These are phyloP conservation scores for Ceratocystis huliohia DNA, from an alignment of 2,329 filamentous ascomycete genomes.

Conservation along the genomic window DNA sequence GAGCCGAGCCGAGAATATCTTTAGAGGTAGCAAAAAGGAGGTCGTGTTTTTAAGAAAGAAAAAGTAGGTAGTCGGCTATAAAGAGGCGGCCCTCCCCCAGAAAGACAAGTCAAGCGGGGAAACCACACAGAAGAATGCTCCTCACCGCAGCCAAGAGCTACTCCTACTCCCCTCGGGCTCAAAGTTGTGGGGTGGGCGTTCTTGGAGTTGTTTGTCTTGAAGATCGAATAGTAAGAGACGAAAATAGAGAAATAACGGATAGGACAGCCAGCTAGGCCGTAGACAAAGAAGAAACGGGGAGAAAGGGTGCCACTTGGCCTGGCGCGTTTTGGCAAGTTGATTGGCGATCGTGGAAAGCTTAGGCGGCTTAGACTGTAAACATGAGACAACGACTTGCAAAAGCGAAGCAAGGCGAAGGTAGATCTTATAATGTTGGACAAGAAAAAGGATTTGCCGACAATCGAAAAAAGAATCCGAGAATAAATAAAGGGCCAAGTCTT, in stretches of 20 bases:
- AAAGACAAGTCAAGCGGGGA: background rate
- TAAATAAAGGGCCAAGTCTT: background rate
- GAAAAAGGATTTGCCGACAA: background rate
- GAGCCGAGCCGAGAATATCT: background rate
- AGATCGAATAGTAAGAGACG: background rate
- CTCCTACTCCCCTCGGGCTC: background rate
- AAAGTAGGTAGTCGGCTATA: too few species aligned
- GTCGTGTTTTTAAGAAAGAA: too few species aligned
- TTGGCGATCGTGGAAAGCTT: slow-evolving; percentile 2
- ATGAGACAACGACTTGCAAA: slow-evolving; percentile 3
- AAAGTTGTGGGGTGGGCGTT: background rate
- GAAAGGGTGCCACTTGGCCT: background rate
- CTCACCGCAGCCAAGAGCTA: background rate
- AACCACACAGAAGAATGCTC: background rate
- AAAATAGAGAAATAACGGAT: background rate
- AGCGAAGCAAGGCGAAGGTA: background rate
- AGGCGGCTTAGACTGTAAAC: slow-evolving; percentile 1
- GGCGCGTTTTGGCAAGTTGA: slow-evolving; percentile 1
- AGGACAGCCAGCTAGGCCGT: too few species aligned
- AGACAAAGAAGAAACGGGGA: background rate
- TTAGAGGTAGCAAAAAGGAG: too few species aligned
- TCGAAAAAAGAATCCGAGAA: slow-evolving; percentile 10
- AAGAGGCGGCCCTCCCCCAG: too few species aligned
- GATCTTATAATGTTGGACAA: background rate
- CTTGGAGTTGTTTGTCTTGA: background rate